Conservation (phyloP, 768 basidiomycete genomes). For the Rhizopogon vesiculosus region DNA sequence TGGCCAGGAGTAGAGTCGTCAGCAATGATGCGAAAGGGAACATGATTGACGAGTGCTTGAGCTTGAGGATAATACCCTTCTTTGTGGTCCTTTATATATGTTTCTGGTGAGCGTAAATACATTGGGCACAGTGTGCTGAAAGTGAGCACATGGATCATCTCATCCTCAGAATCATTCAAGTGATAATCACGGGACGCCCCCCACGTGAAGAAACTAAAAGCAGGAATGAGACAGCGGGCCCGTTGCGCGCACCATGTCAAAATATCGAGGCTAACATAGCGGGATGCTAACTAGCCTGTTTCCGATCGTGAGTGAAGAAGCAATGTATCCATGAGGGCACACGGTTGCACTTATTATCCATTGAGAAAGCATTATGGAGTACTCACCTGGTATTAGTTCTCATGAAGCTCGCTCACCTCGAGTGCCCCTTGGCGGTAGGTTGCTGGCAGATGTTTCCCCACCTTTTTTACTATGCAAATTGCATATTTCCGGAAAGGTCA, state of each 20-base stretch:
- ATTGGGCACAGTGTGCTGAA: too few species aligned
- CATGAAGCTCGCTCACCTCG: background rate
- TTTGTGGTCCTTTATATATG: background rate
- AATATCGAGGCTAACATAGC: background rate
- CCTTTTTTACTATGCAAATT: background rate
- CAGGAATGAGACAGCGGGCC: background rate
- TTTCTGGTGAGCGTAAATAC: background rate
- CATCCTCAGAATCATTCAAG: background rate
- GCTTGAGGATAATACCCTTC: background rate
- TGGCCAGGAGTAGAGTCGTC: constrained; percentile 39
- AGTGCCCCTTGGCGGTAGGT: too few species aligned
- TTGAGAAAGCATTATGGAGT: background rate
- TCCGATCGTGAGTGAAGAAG: background rate
- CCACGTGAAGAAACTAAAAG: constrained; percentile 3
- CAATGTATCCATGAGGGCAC: background rate
- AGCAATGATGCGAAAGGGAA: constrained; percentile 35
- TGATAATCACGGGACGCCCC: background rate
- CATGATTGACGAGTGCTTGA: constrained; percentile 22
- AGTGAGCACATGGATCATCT: constrained; percentile 10
- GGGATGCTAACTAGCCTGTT: background rate
- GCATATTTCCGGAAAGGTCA: background rate
- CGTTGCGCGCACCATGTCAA: background rate
- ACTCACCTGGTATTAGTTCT: background rate
- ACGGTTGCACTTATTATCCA: background rate
- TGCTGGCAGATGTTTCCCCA: too few species aligned